Conservation (phyloP, 306 rosid genomes). For the Ormosia semicastrata region DNA sequence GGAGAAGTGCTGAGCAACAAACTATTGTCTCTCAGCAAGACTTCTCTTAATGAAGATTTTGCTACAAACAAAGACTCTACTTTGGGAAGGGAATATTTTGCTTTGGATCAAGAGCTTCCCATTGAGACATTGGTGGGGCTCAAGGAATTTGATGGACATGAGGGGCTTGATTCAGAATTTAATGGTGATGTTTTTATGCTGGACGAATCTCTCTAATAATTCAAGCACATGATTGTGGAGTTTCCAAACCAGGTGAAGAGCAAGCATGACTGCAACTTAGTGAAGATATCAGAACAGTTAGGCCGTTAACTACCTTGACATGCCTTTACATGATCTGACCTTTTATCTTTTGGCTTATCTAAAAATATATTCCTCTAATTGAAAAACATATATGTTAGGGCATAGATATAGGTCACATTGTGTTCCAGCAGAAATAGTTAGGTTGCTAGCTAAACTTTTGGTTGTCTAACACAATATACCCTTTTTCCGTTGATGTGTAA, state of each 20-base stretch:
- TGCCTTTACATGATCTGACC: not conserved
- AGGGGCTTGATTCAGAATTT: conserved; percentile 48
- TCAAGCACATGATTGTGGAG: not conserved
- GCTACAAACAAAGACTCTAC: conserved; percentile 7
- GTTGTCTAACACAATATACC: not conserved
- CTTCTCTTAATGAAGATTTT: not conserved
- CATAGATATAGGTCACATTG: conserved; percentile 2
- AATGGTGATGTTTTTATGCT: conserved; percentile 28
- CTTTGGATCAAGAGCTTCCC: conserved; percentile 22
- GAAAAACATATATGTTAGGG: not conserved
- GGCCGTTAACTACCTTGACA: conserved; percentile 13
- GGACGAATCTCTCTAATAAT: conserved; percentile 12
- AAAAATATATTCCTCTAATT: conserved; percentile 2
- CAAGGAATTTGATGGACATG: conserved; percentile 57
- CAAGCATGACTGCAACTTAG: conserved; percentile 1
- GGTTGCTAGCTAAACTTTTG: not conserved
- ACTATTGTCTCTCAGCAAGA: not conserved
- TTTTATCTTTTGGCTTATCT: not conserved
- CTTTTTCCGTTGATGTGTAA: not conserved
- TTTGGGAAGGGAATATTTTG: conserved; percentile 28
- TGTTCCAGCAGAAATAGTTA: conserved; percentile 6
- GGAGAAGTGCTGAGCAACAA: not conserved
- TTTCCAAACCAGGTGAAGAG: not conserved
- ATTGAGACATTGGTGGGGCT: conserved; percentile 62
- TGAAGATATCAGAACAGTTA: not conserved